phyloP scores from a whole-genome alignment of 768 basidiomycete genomes.

The Collybia nuda region DNA sequence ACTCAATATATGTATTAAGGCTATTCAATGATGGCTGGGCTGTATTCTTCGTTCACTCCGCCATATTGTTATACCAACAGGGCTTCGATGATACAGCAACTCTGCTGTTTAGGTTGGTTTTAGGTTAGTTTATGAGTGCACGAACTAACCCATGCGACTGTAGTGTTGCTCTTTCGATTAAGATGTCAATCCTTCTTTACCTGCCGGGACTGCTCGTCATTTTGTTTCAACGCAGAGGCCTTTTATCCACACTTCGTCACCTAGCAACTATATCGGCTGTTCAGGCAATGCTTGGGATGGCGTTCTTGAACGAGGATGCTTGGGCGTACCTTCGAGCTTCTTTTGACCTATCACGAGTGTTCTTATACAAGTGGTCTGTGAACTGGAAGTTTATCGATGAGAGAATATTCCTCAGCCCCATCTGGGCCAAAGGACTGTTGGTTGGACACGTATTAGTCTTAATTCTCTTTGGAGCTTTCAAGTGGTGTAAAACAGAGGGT shows the following conservation, averaged over 20 bases:
- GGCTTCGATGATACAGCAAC: constrained; percentile 62
- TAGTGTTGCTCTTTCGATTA: constrained; percentile 84
- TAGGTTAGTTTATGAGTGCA: background rate
- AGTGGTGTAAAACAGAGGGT: constrained; percentile 78
- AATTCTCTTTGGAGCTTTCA: constrained; percentile 62
- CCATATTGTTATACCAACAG: constrained; percentile 64
- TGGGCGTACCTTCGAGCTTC: constrained; percentile 71
- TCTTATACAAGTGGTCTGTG: constrained; percentile 96
- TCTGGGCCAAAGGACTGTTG: constrained; percentile 64
- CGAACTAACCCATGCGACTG: constrained; percentile 5
- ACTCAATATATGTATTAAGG: constrained; percentile 89
- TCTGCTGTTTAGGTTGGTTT: constrained; percentile 69
- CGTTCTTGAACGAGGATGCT: constrained; percentile 65
- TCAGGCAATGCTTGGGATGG: constrained; percentile 64
- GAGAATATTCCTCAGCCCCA: constrained; percentile 65
- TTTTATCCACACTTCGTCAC: constrained; percentile 50
- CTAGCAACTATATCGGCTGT: constrained; percentile 42
- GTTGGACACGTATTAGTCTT: constrained; percentile 63
- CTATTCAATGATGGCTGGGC: constrained; percentile 97
- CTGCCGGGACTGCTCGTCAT: constrained; percentile 86
- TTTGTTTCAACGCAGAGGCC: constrained; percentile 71
- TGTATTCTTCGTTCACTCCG: constrained; percentile 59
- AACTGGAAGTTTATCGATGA: constrained; percentile 93
- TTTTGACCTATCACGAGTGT: constrained; percentile 86
- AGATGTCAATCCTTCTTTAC: constrained; percentile 93